phyloP scores from a whole-genome alignment of 2,329 filamentous ascomycete genomes.

The Ophiobolus disseminans region DNA sequence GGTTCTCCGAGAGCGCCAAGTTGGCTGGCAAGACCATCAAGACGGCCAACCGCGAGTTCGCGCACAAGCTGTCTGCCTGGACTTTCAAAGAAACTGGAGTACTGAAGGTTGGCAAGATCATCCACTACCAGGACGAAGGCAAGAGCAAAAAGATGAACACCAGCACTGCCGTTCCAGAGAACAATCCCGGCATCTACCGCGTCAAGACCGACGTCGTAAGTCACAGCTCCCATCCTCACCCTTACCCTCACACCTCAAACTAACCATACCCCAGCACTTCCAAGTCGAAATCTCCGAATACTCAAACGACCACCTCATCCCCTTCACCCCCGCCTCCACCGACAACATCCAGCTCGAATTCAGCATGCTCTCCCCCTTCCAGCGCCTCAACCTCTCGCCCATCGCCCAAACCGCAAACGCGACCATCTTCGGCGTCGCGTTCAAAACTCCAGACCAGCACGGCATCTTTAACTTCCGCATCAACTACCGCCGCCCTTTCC shows the following conservation, averaged over 20 bases:
- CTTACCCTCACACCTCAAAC: neutral
- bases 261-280: conserved; percentile 68
- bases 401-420: conserved; percentile 66
- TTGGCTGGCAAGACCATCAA: conserved; percentile 63
- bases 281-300: conserved; percentile 90
- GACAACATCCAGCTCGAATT: conserved; percentile 94
- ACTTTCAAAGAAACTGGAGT: conserved; percentile 94
- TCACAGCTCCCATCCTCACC: conserved; percentile 45
- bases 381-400: conserved; percentile 77
- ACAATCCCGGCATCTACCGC: conserved; percentile 88
- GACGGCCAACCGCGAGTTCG: conserved; percentile 84
- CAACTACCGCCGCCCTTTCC: conserved; percentile 95
- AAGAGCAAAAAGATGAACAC: conserved; percentile 56
- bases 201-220: conserved; percentile 96
- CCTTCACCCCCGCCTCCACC: conserved; percentile 72
- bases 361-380: conserved; percentile 97
- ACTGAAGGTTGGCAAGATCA: conserved; percentile 79
- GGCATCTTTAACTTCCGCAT: conserved; percentile 98
- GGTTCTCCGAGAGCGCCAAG: conserved; percentile 80
- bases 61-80: conserved; percentile 87
- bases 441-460: conserved; percentile 92
- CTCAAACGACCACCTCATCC: conserved; percentile 72
- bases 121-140: conserved; percentile 72
- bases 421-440: conserved; percentile 75
- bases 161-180: conserved; percentile 50